Base-by-base conservation (phyloP, 2,329 filamentous ascomycete species). In the Xylariaceae sp. region DNA sequence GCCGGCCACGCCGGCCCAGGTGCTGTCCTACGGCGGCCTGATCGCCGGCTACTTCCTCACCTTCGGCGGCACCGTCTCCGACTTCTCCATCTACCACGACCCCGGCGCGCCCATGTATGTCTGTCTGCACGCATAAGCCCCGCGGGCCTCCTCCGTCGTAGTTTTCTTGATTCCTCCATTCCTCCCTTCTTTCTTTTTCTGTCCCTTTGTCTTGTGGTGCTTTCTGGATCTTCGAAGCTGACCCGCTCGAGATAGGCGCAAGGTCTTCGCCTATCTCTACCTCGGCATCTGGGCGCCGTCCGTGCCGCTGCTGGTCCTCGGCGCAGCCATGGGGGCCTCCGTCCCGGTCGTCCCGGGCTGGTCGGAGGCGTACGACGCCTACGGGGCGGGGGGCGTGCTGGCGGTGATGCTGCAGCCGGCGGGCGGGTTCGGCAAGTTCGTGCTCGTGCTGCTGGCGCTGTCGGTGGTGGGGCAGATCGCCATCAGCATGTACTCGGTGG, bases 71-170 rank as follows among this genome's bases (percentile, higher is more conserved):
- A 68, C 68, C 4, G 66, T 64, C 0, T 71, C 68, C n/a, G 73
- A 77, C 43, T 75, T 74, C 39, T 65, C 67, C n/a, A 68, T 68
- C 7, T 77, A 77, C 44, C 67, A 74, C 52, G 57, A 62, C 31
- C 64, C 68, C 3, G 36, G 19, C n/a, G 42, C 42, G 7, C 34
- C 34, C 13, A 13, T 44, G 42, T 44, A 35, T 35, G 41, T 32
- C 32, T 19, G 12, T 15, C n/a, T n/a, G n/a, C n/a, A n/a, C n/a
- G n/a, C n/a, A n/a, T n/a, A n/a, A n/a, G 21, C 21, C 8, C 12
- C 21, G 12, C 8, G 21, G 21, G 8, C 21, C 21, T 8, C 21
- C 21, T 23, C 21, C 12, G 21, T 23, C 21, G 8, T 23, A 23
- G 21, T n/a, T n/a, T n/a, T n/a, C n/a, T n/a, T n/a, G n/a, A n/a